Base-by-base conservation (phyloP, 192 early-diverging fungal genomes). In the Rhizoclosmatium sp. region DNA sequence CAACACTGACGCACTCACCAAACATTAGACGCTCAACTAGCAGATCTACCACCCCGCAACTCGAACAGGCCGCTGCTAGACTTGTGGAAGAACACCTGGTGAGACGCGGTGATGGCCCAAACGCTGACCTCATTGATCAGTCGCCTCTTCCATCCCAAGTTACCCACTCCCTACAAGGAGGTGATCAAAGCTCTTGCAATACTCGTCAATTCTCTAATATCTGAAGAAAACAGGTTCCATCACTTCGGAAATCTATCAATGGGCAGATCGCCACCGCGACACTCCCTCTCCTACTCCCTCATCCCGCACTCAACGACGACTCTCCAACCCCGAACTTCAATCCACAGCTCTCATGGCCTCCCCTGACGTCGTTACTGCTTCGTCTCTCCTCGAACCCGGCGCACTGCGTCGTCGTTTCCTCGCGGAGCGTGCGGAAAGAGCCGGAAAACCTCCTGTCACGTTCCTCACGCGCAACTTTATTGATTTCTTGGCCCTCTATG, bases 241-340 rank as follows among this genome's bases (percentile, higher is more conserved):
- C 73, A 95, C 96, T 2, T 91, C 93, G 67, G 92, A 95, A 95
- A 92, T 98, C 71, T 98, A 98, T 82, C 92, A 94, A 84, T 96
- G 94, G 93, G 87, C 92, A 23, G 91, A 95, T 59, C 88, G 92
- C 12, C 47, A 72, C 10, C 71, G 71, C 58, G 90, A 92, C 49
- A 87, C 71, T 14, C 31, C 31, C 31, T 72, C 71, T 59, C 71
- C 71, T 9, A 72, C 71, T 21, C 71, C 54, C 9, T 79, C 42
- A 39, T 46, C 66, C 16, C 42, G 59, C 2, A 14, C 4, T 14
- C 81, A 67, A 31, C 71, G 82, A 21, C 81, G 87, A 23, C 72
- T 83, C 4, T 86, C 84, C 16, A 79, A 83, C 54, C 84, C 87
- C 21, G 83, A 86, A 41, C 71, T 88, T 3, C 79, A 75, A 23